phyloP scores from a whole-genome alignment of 1,284 basidiomycete genomes.

The Fomitopsis betulina region DNA sequence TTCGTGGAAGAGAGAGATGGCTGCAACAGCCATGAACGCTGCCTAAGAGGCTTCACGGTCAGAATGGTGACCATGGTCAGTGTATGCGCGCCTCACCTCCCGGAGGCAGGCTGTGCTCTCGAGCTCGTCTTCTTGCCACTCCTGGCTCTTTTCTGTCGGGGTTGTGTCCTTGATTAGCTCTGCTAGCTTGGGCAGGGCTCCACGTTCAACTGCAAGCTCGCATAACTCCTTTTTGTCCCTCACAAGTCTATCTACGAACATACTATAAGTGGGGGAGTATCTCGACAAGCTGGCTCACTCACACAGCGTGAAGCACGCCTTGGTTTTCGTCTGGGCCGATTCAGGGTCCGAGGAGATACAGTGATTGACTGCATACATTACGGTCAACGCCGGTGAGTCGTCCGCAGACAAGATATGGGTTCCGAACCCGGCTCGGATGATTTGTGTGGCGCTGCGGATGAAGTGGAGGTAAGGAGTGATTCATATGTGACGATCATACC shows the following conservation, averaged over 20 bases:
- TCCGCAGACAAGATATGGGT: slow-evolving; percentile 28
- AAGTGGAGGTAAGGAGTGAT: not conserved
- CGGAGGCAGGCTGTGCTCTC: slow-evolving; percentile 53
- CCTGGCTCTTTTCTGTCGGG: slow-evolving; percentile 34
- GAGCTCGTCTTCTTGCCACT: slow-evolving; percentile 59
- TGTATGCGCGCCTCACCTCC: slow-evolving; percentile 45
- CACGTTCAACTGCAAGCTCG: slow-evolving; percentile 59
- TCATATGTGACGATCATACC: no score
- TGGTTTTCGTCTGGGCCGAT: slow-evolving; percentile 39
- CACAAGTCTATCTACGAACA: slow-evolving; percentile 58
- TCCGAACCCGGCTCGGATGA: slow-evolving; percentile 43
- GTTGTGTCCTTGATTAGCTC: slow-evolving; percentile 48
- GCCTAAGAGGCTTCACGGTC: slow-evolving; percentile 43
- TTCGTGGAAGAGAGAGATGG: slow-evolving; percentile 66
- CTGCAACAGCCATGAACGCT: slow-evolving; percentile 63
- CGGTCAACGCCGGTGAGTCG: slow-evolving; percentile 42
- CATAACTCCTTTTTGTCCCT: slow-evolving; percentile 67
- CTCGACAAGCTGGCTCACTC: slow-evolving; percentile 11
- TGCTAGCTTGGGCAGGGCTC: slow-evolving; percentile 47
- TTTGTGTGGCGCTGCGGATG: slow-evolving; percentile 46
- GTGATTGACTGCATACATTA: slow-evolving; percentile 61
- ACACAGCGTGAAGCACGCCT: slow-evolving; percentile 75
- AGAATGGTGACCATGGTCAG: not conserved
- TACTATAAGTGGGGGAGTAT: not conserved
- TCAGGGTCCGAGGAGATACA: slow-evolving; percentile 44